Conservation (phyloP, 2,329 filamentous ascomycete genomes). For the Bipolaris sorokiniana region DNA sequence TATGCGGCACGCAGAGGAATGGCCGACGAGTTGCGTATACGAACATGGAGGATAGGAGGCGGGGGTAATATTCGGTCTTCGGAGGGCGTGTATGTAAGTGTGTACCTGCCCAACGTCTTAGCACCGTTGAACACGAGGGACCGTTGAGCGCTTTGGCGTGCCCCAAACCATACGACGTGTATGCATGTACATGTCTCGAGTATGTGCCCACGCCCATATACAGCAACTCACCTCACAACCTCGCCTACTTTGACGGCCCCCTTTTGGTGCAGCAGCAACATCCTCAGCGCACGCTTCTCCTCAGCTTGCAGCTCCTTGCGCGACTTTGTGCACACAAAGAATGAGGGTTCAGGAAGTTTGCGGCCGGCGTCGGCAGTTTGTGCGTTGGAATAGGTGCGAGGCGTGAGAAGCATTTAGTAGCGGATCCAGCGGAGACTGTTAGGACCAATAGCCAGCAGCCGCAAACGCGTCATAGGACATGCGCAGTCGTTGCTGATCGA, state of each 20-base stretch:
- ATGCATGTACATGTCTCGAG: background rate
- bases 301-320: slow-evolving; percentile 43
- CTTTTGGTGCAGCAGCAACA: slow-evolving; percentile 90
- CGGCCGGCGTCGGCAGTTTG: slow-evolving; percentile 45
- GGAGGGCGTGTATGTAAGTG: slow-evolving; percentile 88
- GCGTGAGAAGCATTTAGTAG: slow-evolving; percentile 52
- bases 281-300: slow-evolving; percentile 53
- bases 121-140: background rate
- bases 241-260: slow-evolving; percentile 94
- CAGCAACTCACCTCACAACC: slow-evolving; percentile 71
- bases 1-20: slow-evolving; percentile 93
- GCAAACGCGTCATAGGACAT: slow-evolving; percentile 25
- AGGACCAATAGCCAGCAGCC: slow-evolving; percentile 24
- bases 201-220: background rate
- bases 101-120: slow-evolving; percentile 60
- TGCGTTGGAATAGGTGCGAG: slow-evolving; percentile 49
- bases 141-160: slow-evolving; percentile 1
- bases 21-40: slow-evolving; percentile 88
- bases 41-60: slow-evolving; percentile 79
- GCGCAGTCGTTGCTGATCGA: slow-evolving; percentile 15
- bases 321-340: slow-evolving; percentile 42
- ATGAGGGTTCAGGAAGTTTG: slow-evolving; percentile 39
- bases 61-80: slow-evolving; percentile 88
- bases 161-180: background rate
- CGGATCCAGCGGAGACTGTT: slow-evolving; percentile 31